These are phyloP conservation scores for Neofusicoccum kwambonambiense DNA, from an alignment of 2,329 filamentous ascomycete genomes.

Conservation along the genomic window DNA sequence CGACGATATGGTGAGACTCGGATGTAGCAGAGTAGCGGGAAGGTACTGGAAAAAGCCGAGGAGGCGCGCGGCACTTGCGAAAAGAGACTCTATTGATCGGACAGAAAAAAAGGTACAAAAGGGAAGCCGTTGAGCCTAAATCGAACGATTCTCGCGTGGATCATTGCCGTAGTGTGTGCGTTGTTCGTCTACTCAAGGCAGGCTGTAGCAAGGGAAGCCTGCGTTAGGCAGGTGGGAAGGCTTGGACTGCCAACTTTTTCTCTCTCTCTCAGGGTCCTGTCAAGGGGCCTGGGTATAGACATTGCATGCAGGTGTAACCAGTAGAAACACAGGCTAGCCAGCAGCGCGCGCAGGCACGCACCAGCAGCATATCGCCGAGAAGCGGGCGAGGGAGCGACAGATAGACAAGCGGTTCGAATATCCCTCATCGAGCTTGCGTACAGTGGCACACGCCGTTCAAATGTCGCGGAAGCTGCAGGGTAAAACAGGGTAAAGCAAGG, in stretches of 20 bases:
- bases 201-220: background rate
- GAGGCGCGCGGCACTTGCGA: background rate
- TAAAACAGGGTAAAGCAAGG: background rate
- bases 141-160: constrained; percentile 2
- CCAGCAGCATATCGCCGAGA: background rate
- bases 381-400: background rate
- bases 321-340: background rate
- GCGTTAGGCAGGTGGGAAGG: background rate
- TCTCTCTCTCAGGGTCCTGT: background rate
- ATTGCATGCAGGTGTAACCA: background rate
- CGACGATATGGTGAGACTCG: no score
- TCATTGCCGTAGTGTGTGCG: background rate
- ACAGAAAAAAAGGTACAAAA: background rate
- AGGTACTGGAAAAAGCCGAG: no score
- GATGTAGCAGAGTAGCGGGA: no score
- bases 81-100: background rate
- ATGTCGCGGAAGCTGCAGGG: no score
- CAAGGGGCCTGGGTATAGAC: background rate
- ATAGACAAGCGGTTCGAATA: no score
- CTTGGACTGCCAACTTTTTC: background rate
- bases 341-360: background rate
- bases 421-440: no score
- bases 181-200: background rate
- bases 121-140: background rate
- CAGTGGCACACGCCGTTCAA: no score